These are phyloP conservation scores for Mikania micrantha DNA, from an alignment of 129 eudicot species.

Conservation along the genomic window DNA sequence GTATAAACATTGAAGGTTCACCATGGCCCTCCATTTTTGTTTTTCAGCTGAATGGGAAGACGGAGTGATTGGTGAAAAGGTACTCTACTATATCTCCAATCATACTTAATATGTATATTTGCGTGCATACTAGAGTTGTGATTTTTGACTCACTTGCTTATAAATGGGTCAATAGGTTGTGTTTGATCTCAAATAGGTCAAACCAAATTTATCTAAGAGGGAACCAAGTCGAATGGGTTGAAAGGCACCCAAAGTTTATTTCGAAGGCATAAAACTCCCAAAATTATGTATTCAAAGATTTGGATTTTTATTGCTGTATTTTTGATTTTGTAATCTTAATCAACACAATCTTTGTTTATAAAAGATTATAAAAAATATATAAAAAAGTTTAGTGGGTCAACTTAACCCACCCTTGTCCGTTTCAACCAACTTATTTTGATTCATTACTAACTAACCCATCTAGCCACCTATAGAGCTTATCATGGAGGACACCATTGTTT, in stretches of 20 bases:
- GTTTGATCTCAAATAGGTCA: slow-evolving; percentile 4
- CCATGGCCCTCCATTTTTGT: not conserved
- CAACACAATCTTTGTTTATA: not conserved
- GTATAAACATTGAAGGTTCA: not conserved
- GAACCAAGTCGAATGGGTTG: not conserved
- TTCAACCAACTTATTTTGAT: not conserved
- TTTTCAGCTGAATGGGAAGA: slow-evolving; percentile 59
- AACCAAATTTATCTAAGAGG: not conserved
- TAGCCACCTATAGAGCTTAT: not conserved
- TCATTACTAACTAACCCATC: not conserved
- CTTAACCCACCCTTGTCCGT: not conserved
- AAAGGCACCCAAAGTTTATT: not conserved
- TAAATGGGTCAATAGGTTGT: too few relatives aligned
- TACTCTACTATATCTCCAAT: slow-evolving; percentile 13
- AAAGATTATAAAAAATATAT: not conserved
- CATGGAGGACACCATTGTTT: not conserved
- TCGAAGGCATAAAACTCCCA: not conserved
- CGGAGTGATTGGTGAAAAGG: slow-evolving; percentile 67
- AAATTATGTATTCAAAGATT: not conserved
- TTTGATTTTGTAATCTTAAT: not conserved
- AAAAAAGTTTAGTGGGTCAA: not conserved
- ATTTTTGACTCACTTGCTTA: not conserved
- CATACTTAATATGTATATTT: slow-evolving; percentile 1
- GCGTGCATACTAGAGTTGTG: not conserved
- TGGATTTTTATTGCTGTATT: not conserved